phyloP scores from a whole-genome alignment of 495 filamentous ascomycete genomes.

The Viridothelium virens region DNA sequence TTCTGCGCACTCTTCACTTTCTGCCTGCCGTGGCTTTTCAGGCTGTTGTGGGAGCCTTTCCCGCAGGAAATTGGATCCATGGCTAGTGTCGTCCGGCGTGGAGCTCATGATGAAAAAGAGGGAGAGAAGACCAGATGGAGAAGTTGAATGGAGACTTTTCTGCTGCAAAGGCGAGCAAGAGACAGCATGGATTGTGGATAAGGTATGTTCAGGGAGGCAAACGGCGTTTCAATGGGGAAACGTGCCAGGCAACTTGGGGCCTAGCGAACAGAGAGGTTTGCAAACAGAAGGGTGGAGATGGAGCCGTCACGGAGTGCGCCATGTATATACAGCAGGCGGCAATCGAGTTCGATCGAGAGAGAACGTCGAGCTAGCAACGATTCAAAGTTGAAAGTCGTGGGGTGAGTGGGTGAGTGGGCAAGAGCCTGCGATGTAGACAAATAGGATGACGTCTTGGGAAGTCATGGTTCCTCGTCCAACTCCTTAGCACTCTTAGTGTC shows the following conservation, averaged over 20 bases:
- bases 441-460: conserved; percentile 5
- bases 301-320: neutral
- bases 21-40: conserved; percentile 21
- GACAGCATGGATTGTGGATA: neutral
- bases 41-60: conserved; percentile 26
- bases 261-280: neutral
- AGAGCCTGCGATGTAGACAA: neutral
- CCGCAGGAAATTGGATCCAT: conserved; percentile 16
- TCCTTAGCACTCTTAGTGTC: neutral
- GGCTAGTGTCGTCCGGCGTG: neutral
- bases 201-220: neutral
- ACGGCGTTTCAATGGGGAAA: neutral
- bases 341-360: conserved; percentile 2
- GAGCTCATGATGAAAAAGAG: neutral
- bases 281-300: neutral
- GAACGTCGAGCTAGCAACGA: neutral
- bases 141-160: neutral
- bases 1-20: conserved; percentile 23
- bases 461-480: neutral
- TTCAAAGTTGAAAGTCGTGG: neutral
- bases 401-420: conserved; percentile 7
- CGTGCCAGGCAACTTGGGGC: neutral
- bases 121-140: neutral
- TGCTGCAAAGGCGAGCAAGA: neutral
- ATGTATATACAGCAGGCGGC: conserved; percentile 6